Percentiles rank a stretch among this genome's conserved stretches.
These are phyloP conservation scores for Nasturtium officinale DNA, from an alignment of 345 rosid species.

Conservation along the genomic window DNA sequence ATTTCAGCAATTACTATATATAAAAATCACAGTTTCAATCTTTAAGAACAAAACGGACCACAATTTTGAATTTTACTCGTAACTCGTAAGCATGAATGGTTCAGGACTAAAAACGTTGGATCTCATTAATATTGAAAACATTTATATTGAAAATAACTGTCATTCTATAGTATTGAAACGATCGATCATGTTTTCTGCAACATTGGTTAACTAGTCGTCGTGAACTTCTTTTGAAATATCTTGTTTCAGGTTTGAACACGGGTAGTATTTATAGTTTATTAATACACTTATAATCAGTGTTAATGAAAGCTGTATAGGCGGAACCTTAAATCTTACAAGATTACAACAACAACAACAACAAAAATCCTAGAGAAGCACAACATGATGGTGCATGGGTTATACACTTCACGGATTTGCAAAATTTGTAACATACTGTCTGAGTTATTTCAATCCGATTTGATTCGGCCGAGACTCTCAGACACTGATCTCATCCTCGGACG, in stretches of 20 bases:
- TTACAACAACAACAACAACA: neutral
- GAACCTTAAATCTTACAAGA: conserved; percentile 6
- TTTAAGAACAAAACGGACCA: neutral
- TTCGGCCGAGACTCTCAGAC: conserved; percentile 76
- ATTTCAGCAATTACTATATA: neutral
- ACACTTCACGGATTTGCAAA: neutral
- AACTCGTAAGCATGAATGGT: neutral
- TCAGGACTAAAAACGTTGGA: no score
- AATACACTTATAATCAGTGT: no score
- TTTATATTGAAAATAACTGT: no score
- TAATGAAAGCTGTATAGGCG: no score
- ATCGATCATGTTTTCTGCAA: no score
- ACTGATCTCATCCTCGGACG: conserved; percentile 91
- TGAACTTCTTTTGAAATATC: no score
- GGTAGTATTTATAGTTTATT: no score
- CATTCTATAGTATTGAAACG: no score
- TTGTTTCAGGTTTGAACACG: no score
- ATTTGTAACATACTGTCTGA: neutral
- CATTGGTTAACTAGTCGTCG: no score
- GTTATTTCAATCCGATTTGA: conserved; percentile 48
- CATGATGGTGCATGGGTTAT: conserved; percentile 14
- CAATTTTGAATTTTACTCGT: neutral
- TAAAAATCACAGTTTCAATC: neutral
- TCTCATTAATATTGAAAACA: no score
- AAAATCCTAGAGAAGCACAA: neutral